Percentiles rank a stretch among this genome's conserved stretches.
These are phyloP conservation scores for Trematosphaeria pertusa DNA, from an alignment of 2,329 filamentous ascomycete genomes.

Conservation along the genomic window DNA sequence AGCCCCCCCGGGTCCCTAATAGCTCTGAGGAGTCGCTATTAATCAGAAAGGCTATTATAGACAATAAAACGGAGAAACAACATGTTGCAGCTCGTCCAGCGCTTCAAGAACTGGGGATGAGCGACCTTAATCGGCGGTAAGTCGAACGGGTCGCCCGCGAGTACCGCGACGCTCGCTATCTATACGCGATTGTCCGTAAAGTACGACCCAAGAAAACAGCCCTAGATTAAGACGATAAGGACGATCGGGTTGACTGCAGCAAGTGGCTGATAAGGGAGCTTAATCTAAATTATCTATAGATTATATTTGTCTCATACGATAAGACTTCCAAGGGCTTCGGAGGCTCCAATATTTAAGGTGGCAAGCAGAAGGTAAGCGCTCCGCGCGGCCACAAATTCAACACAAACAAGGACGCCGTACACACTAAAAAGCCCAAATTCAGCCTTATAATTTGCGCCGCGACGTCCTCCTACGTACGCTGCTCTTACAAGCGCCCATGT, in stretches of 20 bases:
- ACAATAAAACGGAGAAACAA: too few species aligned
- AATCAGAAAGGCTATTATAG: too few species aligned
- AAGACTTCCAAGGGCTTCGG: background rate
- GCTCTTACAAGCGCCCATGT: too few species aligned
- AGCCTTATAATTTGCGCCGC: slow-evolving; percentile 4
- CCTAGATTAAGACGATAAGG: background rate
- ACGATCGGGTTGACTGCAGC: background rate
- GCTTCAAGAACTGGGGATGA: too few species aligned
- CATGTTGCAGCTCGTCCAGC: too few species aligned
- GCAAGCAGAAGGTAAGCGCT: background rate
- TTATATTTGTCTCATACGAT: slow-evolving; percentile 4
- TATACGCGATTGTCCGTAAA: background rate
- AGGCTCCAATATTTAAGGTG: background rate
- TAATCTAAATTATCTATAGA: background rate
- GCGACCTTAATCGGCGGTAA: too few species aligned
- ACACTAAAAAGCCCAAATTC: background rate
- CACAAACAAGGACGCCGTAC: background rate
- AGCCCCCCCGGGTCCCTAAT: too few species aligned
- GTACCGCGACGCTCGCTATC: background rate
- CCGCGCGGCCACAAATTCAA: background rate
- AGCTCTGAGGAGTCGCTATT: too few species aligned
- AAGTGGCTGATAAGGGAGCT: background rate
- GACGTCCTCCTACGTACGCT: too few species aligned
- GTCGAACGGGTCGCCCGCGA: slow-evolving; percentile 40
- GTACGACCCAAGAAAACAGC: background rate